A percentile compares a stretch with the other conserved stretches of the same genome.
Evolutionary conservation across 1,139 yeast species (phyloP).

Genomic region (Kodamaea derodonti): DNA sequence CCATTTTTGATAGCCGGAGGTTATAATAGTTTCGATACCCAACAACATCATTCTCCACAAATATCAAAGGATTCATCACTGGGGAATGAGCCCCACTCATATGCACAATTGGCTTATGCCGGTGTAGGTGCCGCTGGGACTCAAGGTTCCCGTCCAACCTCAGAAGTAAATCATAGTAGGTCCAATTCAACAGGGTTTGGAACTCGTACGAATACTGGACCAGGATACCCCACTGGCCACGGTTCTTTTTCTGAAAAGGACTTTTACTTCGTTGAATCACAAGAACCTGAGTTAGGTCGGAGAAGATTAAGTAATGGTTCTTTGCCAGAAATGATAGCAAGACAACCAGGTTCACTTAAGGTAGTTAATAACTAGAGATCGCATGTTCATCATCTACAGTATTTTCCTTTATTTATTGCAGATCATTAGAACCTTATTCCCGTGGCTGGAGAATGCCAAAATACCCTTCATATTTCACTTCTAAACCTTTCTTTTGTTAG

Average conservation of each 20-base stretch:
- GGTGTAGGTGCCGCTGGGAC: conserved; percentile 9
- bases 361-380: conserved; percentile 37
- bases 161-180: conserved; percentile 12
- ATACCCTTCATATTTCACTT: background rate
- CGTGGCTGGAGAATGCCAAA: background rate
- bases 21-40: conserved; percentile 15
- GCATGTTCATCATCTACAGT: background rate
- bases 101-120: conserved; percentile 13
- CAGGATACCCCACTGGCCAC: conserved; percentile 2
- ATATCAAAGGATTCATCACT: conserved; percentile 6
- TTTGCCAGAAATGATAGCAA: conserved; percentile 60
- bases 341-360: conserved; percentile 43
- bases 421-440: background rate
- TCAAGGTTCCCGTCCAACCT: conserved; percentile 4
- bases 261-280: conserved; percentile 11
- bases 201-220: background rate
- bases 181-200: conserved; percentile 10
- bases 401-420: no score
- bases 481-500: background rate
- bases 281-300: conserved; percentile 33
- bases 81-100: conserved; percentile 9
- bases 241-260: conserved; percentile 18
- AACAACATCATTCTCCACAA: conserved; percentile 8
- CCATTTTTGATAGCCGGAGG: conserved; percentile 23
- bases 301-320: conserved; percentile 65